Conservation (phyloP, 345 rosid species). For the Draba incana region DNA sequence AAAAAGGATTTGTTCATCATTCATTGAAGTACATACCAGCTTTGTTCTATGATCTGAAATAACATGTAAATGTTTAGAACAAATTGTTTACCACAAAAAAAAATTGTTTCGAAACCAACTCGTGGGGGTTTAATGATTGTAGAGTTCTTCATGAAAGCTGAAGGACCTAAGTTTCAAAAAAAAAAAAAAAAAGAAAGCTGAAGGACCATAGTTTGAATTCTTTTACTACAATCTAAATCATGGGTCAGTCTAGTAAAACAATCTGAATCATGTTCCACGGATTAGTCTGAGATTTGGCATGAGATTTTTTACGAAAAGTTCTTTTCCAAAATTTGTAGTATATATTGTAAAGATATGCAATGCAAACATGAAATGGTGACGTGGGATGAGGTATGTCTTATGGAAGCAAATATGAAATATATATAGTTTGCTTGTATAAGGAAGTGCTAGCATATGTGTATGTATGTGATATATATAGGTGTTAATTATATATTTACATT, state of each 20-base stretch:
- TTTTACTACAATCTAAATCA: no score
- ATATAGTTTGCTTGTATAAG: conserved; percentile 26
- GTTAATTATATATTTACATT: neutral
- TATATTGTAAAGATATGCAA: neutral
- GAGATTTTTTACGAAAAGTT: no score
- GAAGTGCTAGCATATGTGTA: conserved; percentile 41
- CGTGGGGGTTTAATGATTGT: no score
- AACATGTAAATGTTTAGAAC: neutral
- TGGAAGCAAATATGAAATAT: conserved; percentile 36
- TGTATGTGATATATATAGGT: neutral
- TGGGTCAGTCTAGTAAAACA: no score
- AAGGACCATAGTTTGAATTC: no score
- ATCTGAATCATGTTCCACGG: no score
- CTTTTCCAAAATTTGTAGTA: neutral
- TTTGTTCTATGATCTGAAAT: neutral
- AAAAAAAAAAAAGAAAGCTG: no score
- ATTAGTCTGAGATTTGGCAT: no score
- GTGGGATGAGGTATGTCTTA: conserved; percentile 46
- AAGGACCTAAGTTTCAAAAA: no score
- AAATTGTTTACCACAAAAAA: no score
- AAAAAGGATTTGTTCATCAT: conserved; percentile 1
- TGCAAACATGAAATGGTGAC: conserved; percentile 34
- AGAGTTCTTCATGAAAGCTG: no score
- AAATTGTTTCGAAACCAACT: no score
- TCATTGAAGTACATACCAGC: neutral